Conservation (phyloP, 2,329 filamentous ascomycete genomes). For the Fusarium sp. region DNA sequence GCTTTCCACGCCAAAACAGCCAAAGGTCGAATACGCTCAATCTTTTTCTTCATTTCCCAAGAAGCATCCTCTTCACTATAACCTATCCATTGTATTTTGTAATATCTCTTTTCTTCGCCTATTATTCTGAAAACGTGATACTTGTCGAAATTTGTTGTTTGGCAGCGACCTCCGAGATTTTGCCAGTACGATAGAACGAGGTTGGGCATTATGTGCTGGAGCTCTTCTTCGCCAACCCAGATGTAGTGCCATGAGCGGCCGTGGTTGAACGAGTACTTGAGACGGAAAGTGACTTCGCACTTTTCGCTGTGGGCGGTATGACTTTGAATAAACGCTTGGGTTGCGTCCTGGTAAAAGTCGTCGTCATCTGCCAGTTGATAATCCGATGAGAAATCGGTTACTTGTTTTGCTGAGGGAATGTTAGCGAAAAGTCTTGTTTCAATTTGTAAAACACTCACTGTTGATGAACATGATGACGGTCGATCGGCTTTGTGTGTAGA, state of each 20-base stretch:
- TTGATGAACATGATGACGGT: background rate
- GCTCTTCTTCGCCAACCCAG: constrained; percentile 9
- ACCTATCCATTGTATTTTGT: constrained; percentile 22
- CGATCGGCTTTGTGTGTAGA: background rate
- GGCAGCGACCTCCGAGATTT: constrained; percentile 9
- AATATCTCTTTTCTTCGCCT: background rate
- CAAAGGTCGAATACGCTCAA: constrained; percentile 3
- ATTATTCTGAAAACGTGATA: constrained; percentile 16
- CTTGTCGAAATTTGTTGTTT: background rate
- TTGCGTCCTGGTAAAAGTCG: constrained; percentile 10
- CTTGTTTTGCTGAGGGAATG: background rate
- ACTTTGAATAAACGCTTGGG: background rate
- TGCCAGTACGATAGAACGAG: constrained; percentile 13
- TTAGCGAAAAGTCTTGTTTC: background rate
- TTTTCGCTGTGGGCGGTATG: background rate
- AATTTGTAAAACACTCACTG: background rate
- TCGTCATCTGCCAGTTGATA: background rate
- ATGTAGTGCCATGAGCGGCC: background rate
- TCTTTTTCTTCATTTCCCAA: constrained; percentile 16
- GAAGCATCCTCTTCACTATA: constrained; percentile 11
- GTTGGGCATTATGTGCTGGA: constrained; percentile 1
- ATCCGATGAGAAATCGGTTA: background rate
- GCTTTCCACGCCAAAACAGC: constrained; percentile 18
- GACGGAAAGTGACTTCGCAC: constrained; percentile 5
- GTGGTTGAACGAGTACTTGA: constrained; percentile 1